These are phyloP conservation scores for Aspergillus udagawae DNA, from an alignment of 2,329 filamentous ascomycete species.

Conservation along the genomic window DNA sequence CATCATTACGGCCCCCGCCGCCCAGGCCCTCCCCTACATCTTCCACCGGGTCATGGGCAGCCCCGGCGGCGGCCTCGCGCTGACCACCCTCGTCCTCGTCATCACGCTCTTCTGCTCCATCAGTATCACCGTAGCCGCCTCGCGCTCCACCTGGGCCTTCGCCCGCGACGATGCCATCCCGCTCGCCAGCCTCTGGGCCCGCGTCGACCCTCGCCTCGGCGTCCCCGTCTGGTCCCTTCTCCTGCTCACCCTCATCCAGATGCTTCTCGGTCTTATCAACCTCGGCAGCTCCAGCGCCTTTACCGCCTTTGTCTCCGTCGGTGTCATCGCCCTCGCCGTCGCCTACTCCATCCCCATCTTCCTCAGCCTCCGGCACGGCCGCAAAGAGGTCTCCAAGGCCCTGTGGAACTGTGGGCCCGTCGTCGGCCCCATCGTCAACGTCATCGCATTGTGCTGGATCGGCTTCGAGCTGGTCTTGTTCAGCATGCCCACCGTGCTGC, in stretches of 20 bases:
- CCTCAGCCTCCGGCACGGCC: conserved; percentile 46
- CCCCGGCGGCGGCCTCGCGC: conserved; percentile 45
- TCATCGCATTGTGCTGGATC: conserved; percentile 50
- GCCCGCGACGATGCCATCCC: conserved; percentile 45
- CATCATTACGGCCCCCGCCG: conserved; percentile 43
- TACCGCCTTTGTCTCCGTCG: conserved; percentile 50
- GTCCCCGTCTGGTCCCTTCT: conserved; percentile 42
- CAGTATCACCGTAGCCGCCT: conserved; percentile 50
- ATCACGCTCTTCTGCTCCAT: conserved; percentile 54
- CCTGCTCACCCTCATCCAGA: conserved; percentile 44
- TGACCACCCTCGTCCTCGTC: conserved; percentile 49
- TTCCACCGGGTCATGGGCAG: conserved; percentile 48
- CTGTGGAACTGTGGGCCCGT: conserved; percentile 45
- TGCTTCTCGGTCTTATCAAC: conserved; percentile 50
- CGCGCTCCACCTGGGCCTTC: conserved; percentile 45
- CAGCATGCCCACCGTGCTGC: conserved; percentile 50
- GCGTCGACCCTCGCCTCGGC: conserved; percentile 31
- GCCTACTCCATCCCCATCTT: conserved; percentile 55
- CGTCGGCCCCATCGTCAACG: conserved; percentile 45
- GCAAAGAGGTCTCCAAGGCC: conserved; percentile 47
- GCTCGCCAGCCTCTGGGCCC: conserved; percentile 34
- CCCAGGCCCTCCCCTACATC: conserved; percentile 50
- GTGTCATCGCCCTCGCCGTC: conserved; percentile 54
- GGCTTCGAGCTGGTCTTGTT: conserved; percentile 52
- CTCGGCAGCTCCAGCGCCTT: conserved; percentile 47